Evolutionary conservation across 805 yeast species (phyloP).

Genomic region (Starmerella floris): DNA sequence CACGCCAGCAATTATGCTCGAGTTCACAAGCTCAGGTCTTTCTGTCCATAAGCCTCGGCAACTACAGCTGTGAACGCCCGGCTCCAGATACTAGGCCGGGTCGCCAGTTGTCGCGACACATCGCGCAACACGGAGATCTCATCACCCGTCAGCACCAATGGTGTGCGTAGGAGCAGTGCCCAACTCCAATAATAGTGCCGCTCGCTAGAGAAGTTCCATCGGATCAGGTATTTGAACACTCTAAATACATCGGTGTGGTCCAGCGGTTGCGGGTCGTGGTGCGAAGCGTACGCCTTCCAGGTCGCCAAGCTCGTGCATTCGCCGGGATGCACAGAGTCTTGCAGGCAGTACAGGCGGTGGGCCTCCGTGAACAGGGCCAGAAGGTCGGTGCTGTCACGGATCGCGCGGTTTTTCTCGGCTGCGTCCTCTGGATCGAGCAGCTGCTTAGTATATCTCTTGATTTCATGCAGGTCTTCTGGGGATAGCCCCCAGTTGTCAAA

Average conservation of each 20-base stretch:
- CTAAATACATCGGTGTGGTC: constrained; percentile 29
- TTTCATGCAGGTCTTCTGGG: no score
- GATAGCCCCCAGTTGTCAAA: no score
- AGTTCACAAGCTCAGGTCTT: constrained; percentile 10
- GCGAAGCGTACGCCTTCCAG: constrained; percentile 34
- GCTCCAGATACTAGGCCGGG: neutral
- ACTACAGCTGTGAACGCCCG: constrained; percentile 14
- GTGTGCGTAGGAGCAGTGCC: constrained; percentile 30
- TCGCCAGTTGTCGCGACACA: constrained; percentile 23
- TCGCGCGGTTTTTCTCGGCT: no score
- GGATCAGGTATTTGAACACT: constrained; percentile 32
- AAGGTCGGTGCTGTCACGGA: no score
- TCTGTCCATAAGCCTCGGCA: constrained; percentile 18
- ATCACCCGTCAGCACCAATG: constrained; percentile 28
- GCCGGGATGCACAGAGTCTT: constrained; percentile 4
- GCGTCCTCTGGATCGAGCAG: no score
- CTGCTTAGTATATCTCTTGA: no score
- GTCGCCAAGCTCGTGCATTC: constrained; percentile 29
- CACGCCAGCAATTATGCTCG: no score
- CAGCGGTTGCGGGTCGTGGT: constrained; percentile 28
- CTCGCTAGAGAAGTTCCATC: constrained; percentile 32
- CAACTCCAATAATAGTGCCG: constrained; percentile 30
- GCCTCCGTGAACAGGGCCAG: neutral
- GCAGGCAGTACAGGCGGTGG: neutral
- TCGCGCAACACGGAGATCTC: constrained; percentile 34